Conservation (phyloP, 2,329 filamentous ascomycete genomes). For the Fusarium citri region DNA sequence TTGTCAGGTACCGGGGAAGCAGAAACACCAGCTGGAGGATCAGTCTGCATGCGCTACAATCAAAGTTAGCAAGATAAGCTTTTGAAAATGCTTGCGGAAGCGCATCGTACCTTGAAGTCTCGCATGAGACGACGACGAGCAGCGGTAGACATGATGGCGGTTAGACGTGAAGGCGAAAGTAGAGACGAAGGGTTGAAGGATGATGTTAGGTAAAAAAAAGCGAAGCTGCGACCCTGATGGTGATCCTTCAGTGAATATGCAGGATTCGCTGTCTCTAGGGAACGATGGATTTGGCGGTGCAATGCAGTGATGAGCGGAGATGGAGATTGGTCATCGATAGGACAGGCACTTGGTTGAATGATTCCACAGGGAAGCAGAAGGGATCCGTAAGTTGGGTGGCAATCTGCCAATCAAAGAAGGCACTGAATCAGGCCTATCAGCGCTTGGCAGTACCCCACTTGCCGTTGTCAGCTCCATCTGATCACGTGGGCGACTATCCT, state of each 20-base stretch:
- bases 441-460: background rate
- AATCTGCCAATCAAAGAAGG: slow-evolving; percentile 41
- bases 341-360: slow-evolving; percentile 19
- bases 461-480: background rate
- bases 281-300: slow-evolving; percentile 28
- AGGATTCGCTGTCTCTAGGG: slow-evolving; percentile 19
- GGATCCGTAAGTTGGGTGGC: slow-evolving; percentile 17
- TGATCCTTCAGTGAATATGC: background rate
- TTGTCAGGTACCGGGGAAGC: slow-evolving; percentile 96
- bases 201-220: background rate
- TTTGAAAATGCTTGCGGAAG: background rate
- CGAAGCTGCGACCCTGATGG: background rate
- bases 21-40: slow-evolving; percentile 95
- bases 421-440: slow-evolving; percentile 25
- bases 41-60: slow-evolving; percentile 94
- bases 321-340: slow-evolving; percentile 46
- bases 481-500: slow-evolving; percentile 6
- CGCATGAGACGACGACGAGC: slow-evolving; percentile 97
- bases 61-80: slow-evolving; percentile 20
- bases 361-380: slow-evolving; percentile 26
- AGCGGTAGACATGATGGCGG: slow-evolving; percentile 78
- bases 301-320: slow-evolving; percentile 30
- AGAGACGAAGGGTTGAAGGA: slow-evolving; percentile 1
- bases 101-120: slow-evolving; percentile 89
- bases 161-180: slow-evolving; percentile 14